Evolutionary conservation across 2,329 filamentous ascomycete genomes (phyloP), one percentile per base, ranked within the genome.

Genomic region (Epichloe uncinata): DNA sequence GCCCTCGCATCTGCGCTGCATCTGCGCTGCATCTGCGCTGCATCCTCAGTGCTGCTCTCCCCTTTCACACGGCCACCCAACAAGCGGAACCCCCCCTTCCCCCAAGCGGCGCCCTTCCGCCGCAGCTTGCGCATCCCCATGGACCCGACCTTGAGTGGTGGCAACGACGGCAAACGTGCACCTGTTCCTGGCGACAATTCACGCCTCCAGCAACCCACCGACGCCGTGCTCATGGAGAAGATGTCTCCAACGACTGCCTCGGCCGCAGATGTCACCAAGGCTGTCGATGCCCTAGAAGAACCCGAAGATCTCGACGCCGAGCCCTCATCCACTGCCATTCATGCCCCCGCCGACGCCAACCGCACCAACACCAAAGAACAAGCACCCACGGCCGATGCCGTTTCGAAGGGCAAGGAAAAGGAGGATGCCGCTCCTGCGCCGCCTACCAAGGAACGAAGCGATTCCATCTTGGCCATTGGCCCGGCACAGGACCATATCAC

Each of bases 401-500:
- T 49, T 34, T 51, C 58, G 47, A 66, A 67, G 56, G 64, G 62
- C 41, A 69, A 70, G 53, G 64, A 62, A 48, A 63, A 61, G 50
- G 61, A 64, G 38, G 48, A 55, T 5, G 37, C 56, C 13, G 56
- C 59, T 15, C 53, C 61, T 8, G 52, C 59, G 5, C 60, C 60
- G 11, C 61, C 57, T 1, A 49, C 56, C 9, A 67, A 66, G 52
- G 62, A 63, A 54, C 55, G 57, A 33, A 60, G 63, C 50, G 66
- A 68, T 45, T 61, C 60, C 12, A 58, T 61, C 53, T 63, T 72
- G 50, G 70, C 70, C 42, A 71, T 74, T 54, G 71, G 70, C 35
- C 65, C 63, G 30, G 67, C 69, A 3, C 63, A 73, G 13, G 65
- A 73, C 44, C 66, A 73, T 38, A 65, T 72, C 36, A 64, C 63